phyloP scores from a whole-genome alignment of 148 eudicot genomes.

The Vaccinium vitisidaea region DNA sequence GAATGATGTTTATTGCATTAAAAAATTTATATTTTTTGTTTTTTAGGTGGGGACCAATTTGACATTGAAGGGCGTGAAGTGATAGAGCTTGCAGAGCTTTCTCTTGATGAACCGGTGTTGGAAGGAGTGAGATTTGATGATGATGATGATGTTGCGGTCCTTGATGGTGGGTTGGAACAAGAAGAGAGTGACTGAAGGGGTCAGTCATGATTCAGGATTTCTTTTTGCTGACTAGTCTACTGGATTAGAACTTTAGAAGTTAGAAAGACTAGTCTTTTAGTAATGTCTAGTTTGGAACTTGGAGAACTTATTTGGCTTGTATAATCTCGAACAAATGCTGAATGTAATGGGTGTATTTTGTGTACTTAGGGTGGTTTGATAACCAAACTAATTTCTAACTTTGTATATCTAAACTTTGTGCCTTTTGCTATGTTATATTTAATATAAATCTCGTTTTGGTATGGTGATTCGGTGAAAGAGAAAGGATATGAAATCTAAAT shows the following conservation, averaged over 20 bases:
- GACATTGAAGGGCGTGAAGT: not conserved
- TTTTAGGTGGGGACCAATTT: not conserved
- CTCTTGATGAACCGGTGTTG: not conserved
- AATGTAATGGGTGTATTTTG: not conserved
- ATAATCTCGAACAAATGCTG: not conserved
- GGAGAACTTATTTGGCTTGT: not conserved
- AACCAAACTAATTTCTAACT: not conserved
- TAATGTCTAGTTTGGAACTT: not conserved
- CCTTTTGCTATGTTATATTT: not conserved
- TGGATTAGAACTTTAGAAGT: too few relatives aligned
- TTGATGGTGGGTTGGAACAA: not conserved
- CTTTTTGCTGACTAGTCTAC: too few relatives aligned
- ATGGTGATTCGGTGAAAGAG: not conserved
- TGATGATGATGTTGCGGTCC: not conserved
- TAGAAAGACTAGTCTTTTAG: not conserved
- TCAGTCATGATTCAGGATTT: too few relatives aligned
- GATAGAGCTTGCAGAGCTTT: not conserved
- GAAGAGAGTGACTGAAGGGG: not conserved
- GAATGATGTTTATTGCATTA: not conserved
- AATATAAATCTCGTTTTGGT: too few relatives aligned
- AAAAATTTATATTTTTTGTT: too few relatives aligned
- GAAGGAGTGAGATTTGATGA: not conserved
- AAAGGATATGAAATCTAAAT: not conserved
- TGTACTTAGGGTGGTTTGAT: not conserved
- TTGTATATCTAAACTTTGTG: not conserved